phyloP scores from a whole-genome alignment of 108 stramenopile species.

The Cyclotella sp. region DNA sequence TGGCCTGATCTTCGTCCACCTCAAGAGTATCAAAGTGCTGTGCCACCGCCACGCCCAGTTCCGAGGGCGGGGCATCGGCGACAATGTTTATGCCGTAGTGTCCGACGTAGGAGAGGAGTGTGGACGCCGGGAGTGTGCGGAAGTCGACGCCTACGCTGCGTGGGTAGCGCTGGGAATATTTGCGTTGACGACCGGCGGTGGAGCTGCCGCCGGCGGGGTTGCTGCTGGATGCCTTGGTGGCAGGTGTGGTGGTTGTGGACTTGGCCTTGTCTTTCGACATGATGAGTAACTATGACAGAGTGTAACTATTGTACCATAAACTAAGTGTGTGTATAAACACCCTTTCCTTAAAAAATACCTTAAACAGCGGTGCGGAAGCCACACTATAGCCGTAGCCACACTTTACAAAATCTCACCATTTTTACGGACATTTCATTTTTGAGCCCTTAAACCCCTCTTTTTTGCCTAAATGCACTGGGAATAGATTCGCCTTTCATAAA shows the following conservation, averaged over 20 bases:
- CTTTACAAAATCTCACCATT: no score
- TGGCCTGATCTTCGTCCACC: constrained; percentile 86
- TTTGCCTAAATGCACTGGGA: no score
- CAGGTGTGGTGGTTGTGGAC: not conserved
- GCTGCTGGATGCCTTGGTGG: constrained; percentile 1
- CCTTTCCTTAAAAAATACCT: no score
- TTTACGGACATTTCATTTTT: no score
- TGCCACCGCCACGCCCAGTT: constrained; percentile 87
- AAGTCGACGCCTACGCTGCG: constrained; percentile 89
- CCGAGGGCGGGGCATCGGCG: constrained; percentile 82
- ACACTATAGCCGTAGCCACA: no score
- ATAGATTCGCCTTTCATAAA: no score
- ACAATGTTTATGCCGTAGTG: constrained; percentile 85
- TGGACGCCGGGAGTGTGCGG: constrained; percentile 75
- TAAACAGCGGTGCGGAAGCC: no score
- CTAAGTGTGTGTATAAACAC: no score
- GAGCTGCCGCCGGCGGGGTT: not conserved
- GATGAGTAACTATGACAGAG: no score
- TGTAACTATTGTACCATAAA: no score
- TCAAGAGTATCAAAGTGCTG: constrained; percentile 90
- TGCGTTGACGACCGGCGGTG: constrained; percentile 27
- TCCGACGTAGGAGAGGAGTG: constrained; percentile 87
- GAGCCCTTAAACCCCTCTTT: no score
- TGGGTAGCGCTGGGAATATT: constrained; percentile 66
- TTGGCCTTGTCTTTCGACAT: constrained; percentile 2